Percentiles rank a stretch among this genome's conserved stretches.
Conservation (phyloP, 768 basidiomycete species). For the Tulasnella sp. region DNA sequence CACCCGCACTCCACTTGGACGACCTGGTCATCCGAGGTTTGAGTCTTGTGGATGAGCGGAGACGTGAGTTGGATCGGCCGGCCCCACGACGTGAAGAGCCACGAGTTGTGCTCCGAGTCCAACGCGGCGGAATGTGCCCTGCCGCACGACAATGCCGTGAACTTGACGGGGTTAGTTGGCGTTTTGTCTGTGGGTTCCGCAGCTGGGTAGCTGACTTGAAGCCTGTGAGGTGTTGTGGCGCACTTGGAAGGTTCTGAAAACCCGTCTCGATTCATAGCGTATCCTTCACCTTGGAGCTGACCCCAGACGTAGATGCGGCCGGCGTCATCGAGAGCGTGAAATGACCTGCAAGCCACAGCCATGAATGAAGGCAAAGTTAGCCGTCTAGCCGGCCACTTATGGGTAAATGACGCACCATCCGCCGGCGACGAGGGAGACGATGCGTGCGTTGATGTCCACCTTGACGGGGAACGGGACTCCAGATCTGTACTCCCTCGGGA, state of each 20-base stretch:
- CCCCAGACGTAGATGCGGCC: conserved; percentile 78
- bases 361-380: background rate
- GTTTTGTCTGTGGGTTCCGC: conserved; percentile 22
- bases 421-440: conserved; percentile 65
- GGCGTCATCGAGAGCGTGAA: conserved; percentile 69
- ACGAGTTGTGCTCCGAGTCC: conserved; percentile 47
- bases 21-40: conserved; percentile 38
- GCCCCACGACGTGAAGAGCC: conserved; percentile 71
- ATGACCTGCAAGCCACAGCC: conserved; percentile 47
- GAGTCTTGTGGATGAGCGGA: conserved; percentile 24
- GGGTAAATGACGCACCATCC: conserved; percentile 50
- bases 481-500: conserved; percentile 28
- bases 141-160: conserved; percentile 47
- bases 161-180: background rate
- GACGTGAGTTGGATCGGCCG: conserved; percentile 44
- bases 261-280: conserved; percentile 37
- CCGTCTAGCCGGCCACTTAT: background rate
- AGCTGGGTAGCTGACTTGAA: conserved; percentile 47
- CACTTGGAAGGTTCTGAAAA: conserved; percentile 43
- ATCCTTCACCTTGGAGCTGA: conserved; percentile 39
- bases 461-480: conserved; percentile 54
- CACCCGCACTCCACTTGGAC: conserved; percentile 65
- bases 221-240: conserved; percentile 42
- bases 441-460: conserved; percentile 46
- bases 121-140: conserved; percentile 58